A percentile compares a stretch with the other conserved stretches of the same genome.
Conservation (phyloP, 306 rosid species). For the Benincasa hispida region DNA sequence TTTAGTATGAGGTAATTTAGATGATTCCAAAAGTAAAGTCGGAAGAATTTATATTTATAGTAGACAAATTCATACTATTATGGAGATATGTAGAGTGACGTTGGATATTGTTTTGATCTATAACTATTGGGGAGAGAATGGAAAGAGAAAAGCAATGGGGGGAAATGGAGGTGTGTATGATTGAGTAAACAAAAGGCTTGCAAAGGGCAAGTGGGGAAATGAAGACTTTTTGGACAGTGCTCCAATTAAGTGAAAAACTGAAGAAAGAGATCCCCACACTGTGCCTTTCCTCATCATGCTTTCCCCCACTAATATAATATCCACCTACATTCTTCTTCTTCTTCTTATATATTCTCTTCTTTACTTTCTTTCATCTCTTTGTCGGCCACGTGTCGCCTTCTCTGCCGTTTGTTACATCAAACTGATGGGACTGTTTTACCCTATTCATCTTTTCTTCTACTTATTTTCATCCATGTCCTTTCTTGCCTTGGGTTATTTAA, state of each 20-base stretch:
- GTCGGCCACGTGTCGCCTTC: constrained; percentile 61
- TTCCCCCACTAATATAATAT: constrained; percentile 23
- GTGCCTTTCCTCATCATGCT: constrained; percentile 31
- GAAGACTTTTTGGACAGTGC: constrained; percentile 3
- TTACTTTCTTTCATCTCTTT: constrained; percentile 14
- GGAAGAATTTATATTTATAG: too few relatives aligned
- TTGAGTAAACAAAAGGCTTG: constrained; percentile 15
- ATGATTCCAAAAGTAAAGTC: too few relatives aligned
- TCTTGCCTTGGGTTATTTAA: neutral
- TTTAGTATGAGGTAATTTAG: too few relatives aligned
- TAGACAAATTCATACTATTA: too few relatives aligned
- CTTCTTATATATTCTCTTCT: neutral
- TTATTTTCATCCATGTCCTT: neutral
- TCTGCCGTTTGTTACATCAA: constrained; percentile 33
- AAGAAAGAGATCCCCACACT: constrained; percentile 32
- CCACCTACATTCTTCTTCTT: neutral
- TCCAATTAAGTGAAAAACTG: constrained; percentile 4
- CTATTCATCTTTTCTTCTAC: neutral
- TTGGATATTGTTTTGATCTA: too few relatives aligned
- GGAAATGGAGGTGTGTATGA: constrained; percentile 10
- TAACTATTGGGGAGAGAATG: neutral
- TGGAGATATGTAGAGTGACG: too few relatives aligned
- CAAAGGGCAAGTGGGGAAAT: constrained; percentile 14
- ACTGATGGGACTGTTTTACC: constrained; percentile 31
- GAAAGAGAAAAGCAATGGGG: neutral